phyloP scores from a whole-genome alignment of 2,329 filamentous ascomycete genomes.

The Hypoxylon sp. region DNA sequence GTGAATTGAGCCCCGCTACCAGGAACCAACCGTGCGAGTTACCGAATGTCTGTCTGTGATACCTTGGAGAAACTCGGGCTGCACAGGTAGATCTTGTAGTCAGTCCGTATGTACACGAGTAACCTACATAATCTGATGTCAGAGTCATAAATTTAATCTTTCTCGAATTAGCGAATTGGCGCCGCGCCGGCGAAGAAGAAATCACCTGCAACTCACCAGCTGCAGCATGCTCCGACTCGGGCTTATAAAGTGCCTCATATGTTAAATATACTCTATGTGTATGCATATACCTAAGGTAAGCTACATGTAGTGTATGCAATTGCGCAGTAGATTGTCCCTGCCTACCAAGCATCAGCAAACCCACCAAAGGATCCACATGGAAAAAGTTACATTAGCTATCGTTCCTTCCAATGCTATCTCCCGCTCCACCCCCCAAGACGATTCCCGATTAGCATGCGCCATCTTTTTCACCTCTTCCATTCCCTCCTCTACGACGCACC shows the following conservation, averaged over 20 bases:
- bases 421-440: slow-evolving; percentile 34
- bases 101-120: background rate
- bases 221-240: slow-evolving; percentile 12
- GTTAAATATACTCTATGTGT: background rate
- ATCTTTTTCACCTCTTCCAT: slow-evolving; percentile 31
- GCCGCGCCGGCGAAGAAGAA: background rate
- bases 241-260: background rate
- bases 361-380: slow-evolving; percentile 12
- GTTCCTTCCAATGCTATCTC: slow-evolving; percentile 33
- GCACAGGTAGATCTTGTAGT: slow-evolving; percentile 11
- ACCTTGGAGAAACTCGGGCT: background rate
- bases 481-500: slow-evolving; percentile 17
- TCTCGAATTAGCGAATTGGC: slow-evolving; percentile 2
- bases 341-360: slow-evolving; percentile 16
- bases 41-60: slow-evolving; percentile 16
- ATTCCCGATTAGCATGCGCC: slow-evolving; percentile 33
- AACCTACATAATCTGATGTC: background rate
- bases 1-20: slow-evolving; percentile 19
- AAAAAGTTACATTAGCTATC: slow-evolving; percentile 23
- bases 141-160: background rate
- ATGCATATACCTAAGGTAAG: background rate
- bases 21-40: slow-evolving; percentile 32
- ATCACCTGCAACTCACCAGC: slow-evolving; percentile 11
- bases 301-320: background rate
- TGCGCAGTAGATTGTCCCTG: slow-evolving; percentile 8